These are phyloP conservation scores for Metarhizium album DNA, from an alignment of 2,329 filamentous ascomycete genomes.

Conservation along the genomic window DNA sequence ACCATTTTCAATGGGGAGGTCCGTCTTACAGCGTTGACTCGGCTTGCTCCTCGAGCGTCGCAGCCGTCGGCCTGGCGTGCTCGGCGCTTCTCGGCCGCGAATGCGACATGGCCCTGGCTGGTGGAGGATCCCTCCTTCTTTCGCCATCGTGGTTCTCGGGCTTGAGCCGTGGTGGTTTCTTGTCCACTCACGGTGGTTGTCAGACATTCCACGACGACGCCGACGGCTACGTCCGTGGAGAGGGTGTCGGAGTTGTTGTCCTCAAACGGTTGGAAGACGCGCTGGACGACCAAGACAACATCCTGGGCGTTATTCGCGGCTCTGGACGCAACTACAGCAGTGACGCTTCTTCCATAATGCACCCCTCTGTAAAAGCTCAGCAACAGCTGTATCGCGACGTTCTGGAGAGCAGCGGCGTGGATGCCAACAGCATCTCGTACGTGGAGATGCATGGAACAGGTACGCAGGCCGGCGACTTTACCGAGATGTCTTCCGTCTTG, in stretches of 20 bases:
- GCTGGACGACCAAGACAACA: slow-evolving; percentile 62
- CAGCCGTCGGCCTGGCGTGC: not conserved
- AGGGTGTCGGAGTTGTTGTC: slow-evolving; percentile 63
- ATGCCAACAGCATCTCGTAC: slow-evolving; percentile 66
- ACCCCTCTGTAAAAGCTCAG: slow-evolving; percentile 67
- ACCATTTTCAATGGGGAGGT: slow-evolving; percentile 1
- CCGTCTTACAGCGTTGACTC: slow-evolving; percentile 3
- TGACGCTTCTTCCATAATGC: slow-evolving; percentile 71
- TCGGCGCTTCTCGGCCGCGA: not conserved
- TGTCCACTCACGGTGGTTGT: slow-evolving; percentile 24
- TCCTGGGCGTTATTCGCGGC: slow-evolving; percentile 61
- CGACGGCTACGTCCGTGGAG: slow-evolving; percentile 74
- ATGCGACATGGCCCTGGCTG: not conserved
- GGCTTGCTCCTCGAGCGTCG: not conserved
- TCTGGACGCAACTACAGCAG: slow-evolving; percentile 73
- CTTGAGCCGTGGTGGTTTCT: slow-evolving; percentile 13
- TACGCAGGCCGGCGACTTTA: slow-evolving; percentile 72
- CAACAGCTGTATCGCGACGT: slow-evolving; percentile 59
- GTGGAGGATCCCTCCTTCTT: not conserved
- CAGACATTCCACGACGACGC: slow-evolving; percentile 27
- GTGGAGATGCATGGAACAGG: slow-evolving; percentile 86
- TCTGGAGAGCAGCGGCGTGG: slow-evolving; percentile 59
- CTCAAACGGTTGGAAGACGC: slow-evolving; percentile 71
- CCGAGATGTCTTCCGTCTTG: slow-evolving; percentile 64
- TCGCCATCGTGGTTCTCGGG: not conserved